Evolutionary conservation across 2,329 filamentous ascomycete species (phyloP), one percentile per base, ranked within the genome.

Genomic region (Fusarium nanum): DNA sequence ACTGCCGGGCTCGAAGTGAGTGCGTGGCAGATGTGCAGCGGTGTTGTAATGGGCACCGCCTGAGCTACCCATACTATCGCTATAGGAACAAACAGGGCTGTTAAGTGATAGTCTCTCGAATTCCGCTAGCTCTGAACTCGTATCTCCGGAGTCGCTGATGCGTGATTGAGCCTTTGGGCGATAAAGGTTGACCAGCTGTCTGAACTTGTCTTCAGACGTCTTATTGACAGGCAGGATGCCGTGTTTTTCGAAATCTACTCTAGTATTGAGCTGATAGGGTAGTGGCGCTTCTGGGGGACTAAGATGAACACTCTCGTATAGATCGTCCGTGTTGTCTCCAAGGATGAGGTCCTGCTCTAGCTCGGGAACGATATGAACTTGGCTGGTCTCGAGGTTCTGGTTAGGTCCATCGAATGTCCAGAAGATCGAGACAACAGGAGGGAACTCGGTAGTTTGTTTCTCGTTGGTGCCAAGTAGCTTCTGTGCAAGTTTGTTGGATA

Each of bases 281-380:
- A 8, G 14, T 16, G n/a, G 18, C 8, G n/a, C 27, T 34, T 42
- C 34, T 25, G 63, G 48, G 14, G 20, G 30, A 27, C 25, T 28
- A 20, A 66, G 27, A 10, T 49, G 56, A 25, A 67, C 27, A 23
- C 64, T 67, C 28, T 52, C 30, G 11, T 34, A 50, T 3, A 67
- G 23, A 16, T 67, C 56, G 7, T 67, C 27, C 1, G 48, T 50
- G 8, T 46, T 37, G n/a, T 50, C 28, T 14, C 64, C 62, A 6
- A 67, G 56, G 18, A 67, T 22, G n/a, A 67, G 48, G 11, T 67
- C 64, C 6, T 67, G 56, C 13, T 67, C 13, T 20, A 67, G n/a
- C 6, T n/a, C 64, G 25, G 56, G 56, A 40, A 56, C 28, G 18
- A 67, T 22, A 7, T 50, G 56, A n/a, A 56, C 62, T 16, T 55